These are phyloP conservation scores for Phyllostachys edulis DNA, from an alignment of 176 grass and related monocot species.

Conservation along the genomic window DNA sequence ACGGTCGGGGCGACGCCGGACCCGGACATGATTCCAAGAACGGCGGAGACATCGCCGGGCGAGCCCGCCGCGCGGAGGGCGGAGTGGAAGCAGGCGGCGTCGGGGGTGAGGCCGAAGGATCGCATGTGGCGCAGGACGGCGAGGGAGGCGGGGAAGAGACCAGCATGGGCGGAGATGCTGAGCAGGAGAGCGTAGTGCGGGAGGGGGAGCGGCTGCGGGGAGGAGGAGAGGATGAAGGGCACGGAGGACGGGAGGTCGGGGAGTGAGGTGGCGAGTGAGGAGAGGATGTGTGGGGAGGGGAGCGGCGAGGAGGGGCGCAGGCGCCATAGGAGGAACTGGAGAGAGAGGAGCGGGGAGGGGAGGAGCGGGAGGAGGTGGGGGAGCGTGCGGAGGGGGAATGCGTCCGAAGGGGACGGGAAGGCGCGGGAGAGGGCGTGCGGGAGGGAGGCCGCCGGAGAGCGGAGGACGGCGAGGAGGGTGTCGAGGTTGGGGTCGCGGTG, in stretches of 20 bases:
- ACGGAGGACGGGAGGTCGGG: slow-evolving; percentile 45
- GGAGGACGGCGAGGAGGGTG: slow-evolving; percentile 36
- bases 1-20: slow-evolving; percentile 42
- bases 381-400: slow-evolving; percentile 14
- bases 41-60: slow-evolving; percentile 16
- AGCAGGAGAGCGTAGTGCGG: slow-evolving; percentile 51
- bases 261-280: slow-evolving; percentile 44
- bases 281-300: slow-evolving; percentile 37
- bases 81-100: slow-evolving; percentile 59
- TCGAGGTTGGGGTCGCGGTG: slow-evolving; percentile 19
- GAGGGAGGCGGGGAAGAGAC: slow-evolving; percentile 40
- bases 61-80: slow-evolving; percentile 33
- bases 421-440: slow-evolving; percentile 34
- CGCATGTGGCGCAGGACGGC: slow-evolving; percentile 48
- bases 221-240: slow-evolving; percentile 45
- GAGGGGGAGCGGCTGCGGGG: slow-evolving; percentile 30
- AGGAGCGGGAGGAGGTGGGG: too few species aligned
- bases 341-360: too few species aligned
- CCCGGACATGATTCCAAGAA: slow-evolving; percentile 60
- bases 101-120: slow-evolving; percentile 40
- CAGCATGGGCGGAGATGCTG: slow-evolving; percentile 38
- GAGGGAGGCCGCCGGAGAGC: slow-evolving; percentile 12
- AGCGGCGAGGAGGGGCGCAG: too few species aligned
- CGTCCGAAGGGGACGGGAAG: slow-evolving; percentile 39
- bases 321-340: too few species aligned